These are phyloP conservation scores for Blepharisma japonicum DNA, from an alignment of 73 alveolate genomes.

Conservation along the genomic window DNA sequence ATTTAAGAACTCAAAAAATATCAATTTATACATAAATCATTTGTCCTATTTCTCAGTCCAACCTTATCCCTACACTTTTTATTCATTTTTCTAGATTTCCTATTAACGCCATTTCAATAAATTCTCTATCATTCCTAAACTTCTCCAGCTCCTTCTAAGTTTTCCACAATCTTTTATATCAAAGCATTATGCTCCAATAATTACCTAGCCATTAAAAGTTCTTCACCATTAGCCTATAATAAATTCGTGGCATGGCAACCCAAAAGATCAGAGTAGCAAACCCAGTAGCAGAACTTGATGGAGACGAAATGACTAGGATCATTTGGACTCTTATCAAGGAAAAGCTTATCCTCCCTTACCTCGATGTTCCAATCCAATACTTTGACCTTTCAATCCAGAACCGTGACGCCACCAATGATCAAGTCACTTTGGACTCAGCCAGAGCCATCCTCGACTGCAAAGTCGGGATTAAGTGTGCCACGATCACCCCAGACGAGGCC, in stretches of 20 bases:
- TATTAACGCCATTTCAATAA: too few relatives aligned
- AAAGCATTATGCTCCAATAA: too few relatives aligned
- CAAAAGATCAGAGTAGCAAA: constrained; percentile 70
- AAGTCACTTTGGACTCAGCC: constrained; percentile 83
- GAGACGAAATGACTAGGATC: constrained; percentile 66
- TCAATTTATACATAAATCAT: too few relatives aligned
- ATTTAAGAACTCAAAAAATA: too few relatives aligned
- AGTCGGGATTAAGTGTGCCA: constrained; percentile 92
- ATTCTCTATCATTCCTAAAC: too few relatives aligned
- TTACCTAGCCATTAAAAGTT: too few relatives aligned
- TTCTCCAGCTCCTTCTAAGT: too few relatives aligned
- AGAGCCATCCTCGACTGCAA: constrained; percentile 69
- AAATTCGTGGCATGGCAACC: neutral
- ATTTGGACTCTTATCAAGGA: constrained; percentile 65
- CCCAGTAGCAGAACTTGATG: constrained; percentile 89
- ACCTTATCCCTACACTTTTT: too few relatives aligned
- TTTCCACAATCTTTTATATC: too few relatives aligned
- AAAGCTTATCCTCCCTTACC: constrained; percentile 69
- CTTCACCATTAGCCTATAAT: too few relatives aligned
- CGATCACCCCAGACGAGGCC: constrained; percentile 91
- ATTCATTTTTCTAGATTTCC: too few relatives aligned
- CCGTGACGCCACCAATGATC: constrained; percentile 81
- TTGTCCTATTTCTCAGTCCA: too few relatives aligned
- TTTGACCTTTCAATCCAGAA: constrained; percentile 84
- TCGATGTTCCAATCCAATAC: constrained; percentile 76